These are phyloP conservation scores for Nasturtium officinale DNA, from an alignment of 345 rosid genomes.

Conservation along the genomic window DNA sequence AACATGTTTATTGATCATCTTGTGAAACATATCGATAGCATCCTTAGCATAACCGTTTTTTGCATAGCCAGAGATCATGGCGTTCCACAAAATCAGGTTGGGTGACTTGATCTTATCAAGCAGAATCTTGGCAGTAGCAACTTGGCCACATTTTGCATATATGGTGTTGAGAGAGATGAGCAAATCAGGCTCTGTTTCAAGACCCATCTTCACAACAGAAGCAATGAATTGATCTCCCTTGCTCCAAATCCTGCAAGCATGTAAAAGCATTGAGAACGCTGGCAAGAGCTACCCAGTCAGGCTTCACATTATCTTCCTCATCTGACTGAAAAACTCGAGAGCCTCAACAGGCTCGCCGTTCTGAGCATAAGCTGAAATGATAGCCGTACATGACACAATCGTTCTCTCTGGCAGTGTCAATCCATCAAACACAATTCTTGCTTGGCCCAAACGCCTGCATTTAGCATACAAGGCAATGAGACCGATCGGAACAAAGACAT, in stretches of 20 bases:
- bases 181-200: conserved; percentile 65
- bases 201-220: conserved; percentile 60
- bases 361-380: conserved; percentile 67
- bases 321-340: conserved; percentile 53
- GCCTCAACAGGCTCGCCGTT: conserved; percentile 67
- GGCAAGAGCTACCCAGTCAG: conserved; percentile 69
- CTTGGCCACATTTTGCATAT: conserved; percentile 76
- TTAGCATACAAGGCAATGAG: conserved; percentile 69
- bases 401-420: conserved; percentile 51
- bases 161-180: conserved; percentile 65
- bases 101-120: conserved; percentile 59
- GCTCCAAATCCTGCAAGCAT: conserved; percentile 55
- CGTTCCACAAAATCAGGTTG: conserved; percentile 65
- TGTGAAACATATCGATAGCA: conserved; percentile 56
- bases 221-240: conserved; percentile 59
- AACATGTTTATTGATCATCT: conserved; percentile 50
- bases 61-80: conserved; percentile 76
- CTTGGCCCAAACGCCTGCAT: conserved; percentile 50
- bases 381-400: conserved; percentile 72
- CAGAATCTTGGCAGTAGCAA: conserved; percentile 50
- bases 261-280: conserved; percentile 67
- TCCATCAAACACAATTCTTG: conserved; percentile 56
- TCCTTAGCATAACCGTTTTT: conserved; percentile 69
- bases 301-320: conserved; percentile 56
- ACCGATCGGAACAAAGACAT: conserved; percentile 71